phyloP scores from a whole-genome alignment of 2,329 filamentous ascomycete genomes.

The Aspergillus eucalypticola region DNA sequence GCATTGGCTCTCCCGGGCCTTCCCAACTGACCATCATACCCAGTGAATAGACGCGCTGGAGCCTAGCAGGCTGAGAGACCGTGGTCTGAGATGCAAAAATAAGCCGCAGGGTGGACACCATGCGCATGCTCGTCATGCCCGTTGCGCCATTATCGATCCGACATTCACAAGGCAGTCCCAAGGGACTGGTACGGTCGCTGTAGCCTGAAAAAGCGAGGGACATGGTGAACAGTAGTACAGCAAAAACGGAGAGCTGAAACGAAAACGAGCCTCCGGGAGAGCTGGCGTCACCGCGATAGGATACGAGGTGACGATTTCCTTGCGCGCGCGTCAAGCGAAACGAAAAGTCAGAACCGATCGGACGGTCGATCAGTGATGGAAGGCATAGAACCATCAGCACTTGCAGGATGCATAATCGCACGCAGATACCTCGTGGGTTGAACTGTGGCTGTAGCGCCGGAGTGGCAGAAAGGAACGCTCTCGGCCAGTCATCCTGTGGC shows the following conservation, averaged over 20 bases:
- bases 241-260: neutral
- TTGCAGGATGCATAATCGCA: neutral
- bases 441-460: slow-evolving; percentile 12
- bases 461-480: slow-evolving; percentile 5
- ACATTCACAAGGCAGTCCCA: too few species aligned
- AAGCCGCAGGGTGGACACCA: neutral
- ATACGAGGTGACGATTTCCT: neutral
- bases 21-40: neutral
- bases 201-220: neutral
- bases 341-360: neutral
- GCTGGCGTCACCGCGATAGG: neutral
- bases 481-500: slow-evolving; percentile 13
- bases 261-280: too few species aligned
- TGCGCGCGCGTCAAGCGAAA: neutral
- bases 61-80: neutral
- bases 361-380: neutral
- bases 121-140: neutral
- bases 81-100: neutral
- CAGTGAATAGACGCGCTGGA: neutral
- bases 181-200: too few species aligned
- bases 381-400: neutral
- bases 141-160: neutral
- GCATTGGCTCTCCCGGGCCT: neutral
- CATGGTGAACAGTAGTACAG: neutral
- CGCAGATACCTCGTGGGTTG: slow-evolving; percentile 5